phyloP scores from a whole-genome alignment of 352 stramenopile species.

The Globisporangium rhizosaccharum region DNA sequence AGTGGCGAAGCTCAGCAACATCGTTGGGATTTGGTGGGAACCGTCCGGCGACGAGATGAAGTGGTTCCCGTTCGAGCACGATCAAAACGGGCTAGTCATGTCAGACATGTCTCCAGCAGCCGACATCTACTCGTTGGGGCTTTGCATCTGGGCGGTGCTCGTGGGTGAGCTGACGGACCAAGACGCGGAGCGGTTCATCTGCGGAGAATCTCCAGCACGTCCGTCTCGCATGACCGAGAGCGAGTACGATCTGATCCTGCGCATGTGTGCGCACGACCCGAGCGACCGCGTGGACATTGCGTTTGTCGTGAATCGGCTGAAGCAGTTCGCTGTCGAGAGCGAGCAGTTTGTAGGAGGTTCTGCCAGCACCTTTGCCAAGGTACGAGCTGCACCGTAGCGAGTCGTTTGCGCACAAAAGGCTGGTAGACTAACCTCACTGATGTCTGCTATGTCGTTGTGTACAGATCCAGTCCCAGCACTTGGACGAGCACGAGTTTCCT shows the following conservation, averaged over 20 bases:
- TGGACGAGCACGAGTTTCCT: background rate
- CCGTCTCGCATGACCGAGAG: constrained; percentile 3
- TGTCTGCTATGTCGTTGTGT: no score
- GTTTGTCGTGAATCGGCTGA: background rate
- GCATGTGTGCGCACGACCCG: constrained; percentile 3
- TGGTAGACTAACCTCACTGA: background rate
- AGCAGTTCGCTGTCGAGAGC: background rate
- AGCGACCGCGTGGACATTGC: background rate
- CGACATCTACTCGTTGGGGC: constrained; percentile 25
- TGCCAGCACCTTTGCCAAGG: background rate
- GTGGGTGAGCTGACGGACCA: background rate
- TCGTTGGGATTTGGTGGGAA: no score
- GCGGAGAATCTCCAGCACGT: background rate
- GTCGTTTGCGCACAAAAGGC: background rate
- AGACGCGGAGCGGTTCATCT: no score
- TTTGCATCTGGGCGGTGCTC: constrained; percentile 14
- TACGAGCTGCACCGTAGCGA: background rate
- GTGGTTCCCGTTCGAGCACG: constrained; percentile 3
- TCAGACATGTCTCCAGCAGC: no score
- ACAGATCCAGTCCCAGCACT: background rate
- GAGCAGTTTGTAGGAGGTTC: background rate
- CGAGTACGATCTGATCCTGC: constrained; percentile 1
- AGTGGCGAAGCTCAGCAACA: constrained; percentile 11
- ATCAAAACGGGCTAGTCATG: background rate
- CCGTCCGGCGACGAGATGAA: background rate